These are phyloP conservation scores for Tothia fuscella DNA, from an alignment of 2,329 filamentous ascomycete species.

Conservation along the genomic window DNA sequence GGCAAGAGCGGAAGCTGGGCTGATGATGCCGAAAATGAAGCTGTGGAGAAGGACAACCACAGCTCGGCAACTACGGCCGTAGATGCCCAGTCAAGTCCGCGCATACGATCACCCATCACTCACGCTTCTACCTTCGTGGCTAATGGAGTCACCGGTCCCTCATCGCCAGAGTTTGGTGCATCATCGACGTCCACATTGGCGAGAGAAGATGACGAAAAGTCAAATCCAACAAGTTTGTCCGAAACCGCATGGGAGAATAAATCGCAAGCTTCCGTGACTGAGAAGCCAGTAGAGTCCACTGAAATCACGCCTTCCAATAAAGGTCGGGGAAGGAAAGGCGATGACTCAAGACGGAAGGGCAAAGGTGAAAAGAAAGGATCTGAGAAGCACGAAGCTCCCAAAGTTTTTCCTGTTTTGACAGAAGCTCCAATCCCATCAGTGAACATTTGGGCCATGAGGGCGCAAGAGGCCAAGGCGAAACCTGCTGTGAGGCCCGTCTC, in stretches of 20 bases:
- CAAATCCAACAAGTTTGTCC: slow-evolving; percentile 50
- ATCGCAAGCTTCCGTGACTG: slow-evolving; percentile 50
- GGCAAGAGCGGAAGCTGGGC: slow-evolving; percentile 31
- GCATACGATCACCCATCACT: background rate
- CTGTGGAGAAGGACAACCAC: background rate
- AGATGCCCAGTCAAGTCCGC: slow-evolving; percentile 16
- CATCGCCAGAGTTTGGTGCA: slow-evolving; percentile 44
- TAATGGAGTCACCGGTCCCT: slow-evolving; percentile 19
- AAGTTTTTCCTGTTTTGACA: slow-evolving; percentile 38
- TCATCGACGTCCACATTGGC: slow-evolving; percentile 41
- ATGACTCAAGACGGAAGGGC: slow-evolving; percentile 40
- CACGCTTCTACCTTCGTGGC: slow-evolving; percentile 6
- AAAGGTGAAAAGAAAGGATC: slow-evolving; percentile 35
- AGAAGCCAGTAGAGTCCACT: slow-evolving; percentile 39
- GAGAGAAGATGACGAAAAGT: slow-evolving; percentile 50
- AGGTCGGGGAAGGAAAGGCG: slow-evolving; percentile 37
- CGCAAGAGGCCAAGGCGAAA: slow-evolving; percentile 51
- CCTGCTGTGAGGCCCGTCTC: slow-evolving; percentile 18
- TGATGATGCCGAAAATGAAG: slow-evolving; percentile 33
- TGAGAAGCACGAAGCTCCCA: slow-evolving; percentile 35
- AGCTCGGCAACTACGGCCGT: slow-evolving; percentile 19
- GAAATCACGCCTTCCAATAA: slow-evolving; percentile 20
- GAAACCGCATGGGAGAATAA: slow-evolving; percentile 58
- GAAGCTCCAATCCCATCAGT: slow-evolving; percentile 74
- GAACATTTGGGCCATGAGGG: slow-evolving; percentile 79